These are phyloP conservation scores for Grosmannia clavigera DNA, from an alignment of 2,329 filamentous ascomycete genomes.

Conservation along the genomic window DNA sequence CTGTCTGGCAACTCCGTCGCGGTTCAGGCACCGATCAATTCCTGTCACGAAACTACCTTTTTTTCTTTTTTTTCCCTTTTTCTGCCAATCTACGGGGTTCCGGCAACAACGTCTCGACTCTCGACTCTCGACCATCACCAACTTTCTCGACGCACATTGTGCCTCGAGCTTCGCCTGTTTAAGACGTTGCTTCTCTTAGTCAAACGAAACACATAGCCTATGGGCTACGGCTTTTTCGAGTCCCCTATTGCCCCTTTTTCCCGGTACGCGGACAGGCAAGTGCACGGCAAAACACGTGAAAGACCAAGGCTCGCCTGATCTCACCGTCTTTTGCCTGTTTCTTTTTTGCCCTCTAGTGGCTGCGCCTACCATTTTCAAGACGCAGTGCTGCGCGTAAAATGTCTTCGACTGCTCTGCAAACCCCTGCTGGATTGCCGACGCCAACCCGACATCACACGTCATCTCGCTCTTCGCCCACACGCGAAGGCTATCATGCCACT, in stretches of 20 bases:
- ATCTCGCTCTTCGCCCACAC: conserved; percentile 36
- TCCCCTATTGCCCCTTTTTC: background rate
- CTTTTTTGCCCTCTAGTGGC: background rate
- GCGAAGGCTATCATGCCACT: conserved; percentile 44
- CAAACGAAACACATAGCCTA: background rate
- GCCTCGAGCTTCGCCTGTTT: background rate
- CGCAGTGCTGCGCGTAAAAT: conserved; percentile 26
- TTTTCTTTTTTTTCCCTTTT: background rate
- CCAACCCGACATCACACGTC: conserved; percentile 40
- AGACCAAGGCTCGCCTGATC: background rate
- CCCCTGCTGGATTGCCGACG: conserved; percentile 33
- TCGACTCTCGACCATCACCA: background rate
- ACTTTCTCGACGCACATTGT: background rate
- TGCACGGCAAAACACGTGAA: background rate
- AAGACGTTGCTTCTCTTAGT: background rate
- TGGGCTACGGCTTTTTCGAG: background rate
- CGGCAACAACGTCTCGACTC: background rate
- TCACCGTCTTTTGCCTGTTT: conserved; percentile 1
- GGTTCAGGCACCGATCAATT: background rate
- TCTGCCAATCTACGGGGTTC: background rate
- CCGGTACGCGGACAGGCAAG: background rate
- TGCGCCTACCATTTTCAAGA: background rate
- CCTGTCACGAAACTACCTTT: background rate
- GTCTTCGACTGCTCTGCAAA: conserved; percentile 53
- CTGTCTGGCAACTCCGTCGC: background rate